Base-by-base conservation (phyloP, 164 flowering plant species). In the Chimonanthus salicifolius region DNA sequence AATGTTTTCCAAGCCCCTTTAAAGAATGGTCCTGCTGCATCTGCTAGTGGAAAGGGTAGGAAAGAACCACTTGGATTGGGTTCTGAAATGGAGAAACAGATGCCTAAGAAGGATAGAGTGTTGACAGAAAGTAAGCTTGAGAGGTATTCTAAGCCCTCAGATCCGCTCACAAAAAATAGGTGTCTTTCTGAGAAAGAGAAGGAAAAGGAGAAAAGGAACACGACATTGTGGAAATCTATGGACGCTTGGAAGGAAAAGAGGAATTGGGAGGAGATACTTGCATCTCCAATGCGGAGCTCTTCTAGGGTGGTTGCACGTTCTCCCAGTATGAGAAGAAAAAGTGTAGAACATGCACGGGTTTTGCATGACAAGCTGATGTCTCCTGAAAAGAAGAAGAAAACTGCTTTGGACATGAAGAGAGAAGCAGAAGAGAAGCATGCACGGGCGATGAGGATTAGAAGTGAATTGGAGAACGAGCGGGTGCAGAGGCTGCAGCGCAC, bases 351-450 rank as follows among this genome's bases (percentile, higher is more conserved):
- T 64, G 88, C 88, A 47, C 87, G 94, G 16, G 84, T 80, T 76
- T 80, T 94, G 84, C 97, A 88, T 84, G 94, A 92, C 74, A 94
- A 94, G 81, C 84, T 94, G 58, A 89, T 92, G 97, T 88, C 96
- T 75, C 97, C 97, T 65, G 98, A 94, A 77, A 92, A 92, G 85
- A 94, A 87, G 84, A 94, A 89, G 77, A 94, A 87, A 83, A 90
- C 89, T 74, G 82, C 91, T 72, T 54, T 88, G 68, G 98, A 94
- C 84, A 70, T 92, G 82, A 94, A 88, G 76, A 88, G 82, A 71
- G 98, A 94, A 77, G 98, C 94, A 47, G 94, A 88, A 82, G 97
- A 92, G 77, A 94, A 94, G 84, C 98, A 94, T 89, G 93, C 98
- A 45, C 84, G 97, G 18, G 98, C 97, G 46, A 85, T 80, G 88